These are phyloP conservation scores for Crithidia expoeki DNA, from an alignment of 208 protist genomes.

Conservation along the genomic window DNA sequence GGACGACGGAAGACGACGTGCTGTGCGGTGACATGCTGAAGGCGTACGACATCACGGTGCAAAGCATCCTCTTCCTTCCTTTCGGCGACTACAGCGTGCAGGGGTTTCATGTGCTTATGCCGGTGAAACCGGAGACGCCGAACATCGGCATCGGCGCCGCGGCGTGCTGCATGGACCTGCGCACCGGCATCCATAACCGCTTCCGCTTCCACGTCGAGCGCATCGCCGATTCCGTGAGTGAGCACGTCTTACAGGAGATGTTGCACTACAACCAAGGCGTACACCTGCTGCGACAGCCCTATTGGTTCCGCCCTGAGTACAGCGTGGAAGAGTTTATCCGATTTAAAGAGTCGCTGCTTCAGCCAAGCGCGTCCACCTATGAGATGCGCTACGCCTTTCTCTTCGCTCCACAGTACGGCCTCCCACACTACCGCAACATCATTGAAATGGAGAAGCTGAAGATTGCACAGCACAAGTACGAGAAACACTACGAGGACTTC, in stretches of 20 bases:
- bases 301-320: slow-evolving; percentile 89
- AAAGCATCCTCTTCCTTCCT: slow-evolving; percentile 72
- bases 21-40: slow-evolving; percentile 52
- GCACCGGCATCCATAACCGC: slow-evolving; percentile 90
- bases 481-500: slow-evolving; percentile 90
- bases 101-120: slow-evolving; percentile 78
- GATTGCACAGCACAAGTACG: slow-evolving; percentile 88
- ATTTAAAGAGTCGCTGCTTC: slow-evolving; percentile 87
- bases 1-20: slow-evolving; percentile 76
- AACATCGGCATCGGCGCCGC: slow-evolving; percentile 85
- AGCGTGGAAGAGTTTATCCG: slow-evolving; percentile 91
- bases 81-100: slow-evolving; percentile 87
- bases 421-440: slow-evolving; percentile 76
- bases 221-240: slow-evolving; percentile 84
- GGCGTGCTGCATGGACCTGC: slow-evolving; percentile 86
- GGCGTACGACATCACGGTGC: slow-evolving; percentile 66
- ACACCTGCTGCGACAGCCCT: slow-evolving; percentile 86
- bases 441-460: slow-evolving; percentile 89
- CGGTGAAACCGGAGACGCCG: slow-evolving; percentile 70
- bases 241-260: slow-evolving; percentile 83
- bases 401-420: slow-evolving; percentile 63
- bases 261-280: slow-evolving; percentile 85
- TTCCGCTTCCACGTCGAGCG: slow-evolving; percentile 92
- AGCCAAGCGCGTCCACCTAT: slow-evolving; percentile 81
- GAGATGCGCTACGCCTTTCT: slow-evolving; percentile 87